Percentiles rank a stretch among this genome's conserved stretches.
Evolutionary conservation across 257 asterid species (phyloP).

Genomic region (Mentha longifolia): DNA sequence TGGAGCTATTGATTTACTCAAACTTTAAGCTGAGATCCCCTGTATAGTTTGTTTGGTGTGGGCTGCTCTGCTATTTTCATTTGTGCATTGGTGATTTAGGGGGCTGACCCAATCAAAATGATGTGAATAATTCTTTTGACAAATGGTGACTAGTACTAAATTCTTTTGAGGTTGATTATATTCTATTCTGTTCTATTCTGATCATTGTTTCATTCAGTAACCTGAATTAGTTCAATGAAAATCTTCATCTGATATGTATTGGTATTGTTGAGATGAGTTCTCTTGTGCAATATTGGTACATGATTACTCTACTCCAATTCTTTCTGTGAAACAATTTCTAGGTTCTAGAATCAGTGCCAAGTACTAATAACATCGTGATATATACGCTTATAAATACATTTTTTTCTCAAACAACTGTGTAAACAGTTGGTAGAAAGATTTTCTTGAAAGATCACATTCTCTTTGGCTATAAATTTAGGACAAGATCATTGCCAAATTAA

Average conservation of each 20-base stretch:
- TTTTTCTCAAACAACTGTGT: too few species aligned
- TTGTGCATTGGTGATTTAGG: constrained; percentile 20
- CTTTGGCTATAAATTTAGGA: background rate
- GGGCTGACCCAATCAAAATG: constrained; percentile 27
- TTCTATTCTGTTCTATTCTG: background rate
- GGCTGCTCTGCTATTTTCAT: background rate
- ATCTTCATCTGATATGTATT: background rate
- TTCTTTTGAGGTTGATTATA: constrained; percentile 17
- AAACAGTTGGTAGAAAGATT: too few species aligned
- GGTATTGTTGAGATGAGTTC: background rate
- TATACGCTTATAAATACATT: too few species aligned
- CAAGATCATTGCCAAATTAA: background rate
- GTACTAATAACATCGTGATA: too few species aligned
- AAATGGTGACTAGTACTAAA: constrained; percentile 20
- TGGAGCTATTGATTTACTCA: background rate
- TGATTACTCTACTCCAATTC: too few species aligned
- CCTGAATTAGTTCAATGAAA: background rate
- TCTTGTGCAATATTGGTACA: background rate
- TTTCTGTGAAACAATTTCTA: background rate
- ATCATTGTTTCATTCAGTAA: constrained; percentile 1
- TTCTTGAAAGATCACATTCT: too few species aligned
- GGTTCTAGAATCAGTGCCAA: too few species aligned
- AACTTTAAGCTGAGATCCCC: constrained; percentile 25
- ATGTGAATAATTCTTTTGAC: constrained; percentile 49
- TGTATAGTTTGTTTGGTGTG: constrained; percentile 38